Base-by-base conservation (phyloP, 225 moss, liverwort and hornwort genomes). In the Sphagnum tenellum region DNA sequence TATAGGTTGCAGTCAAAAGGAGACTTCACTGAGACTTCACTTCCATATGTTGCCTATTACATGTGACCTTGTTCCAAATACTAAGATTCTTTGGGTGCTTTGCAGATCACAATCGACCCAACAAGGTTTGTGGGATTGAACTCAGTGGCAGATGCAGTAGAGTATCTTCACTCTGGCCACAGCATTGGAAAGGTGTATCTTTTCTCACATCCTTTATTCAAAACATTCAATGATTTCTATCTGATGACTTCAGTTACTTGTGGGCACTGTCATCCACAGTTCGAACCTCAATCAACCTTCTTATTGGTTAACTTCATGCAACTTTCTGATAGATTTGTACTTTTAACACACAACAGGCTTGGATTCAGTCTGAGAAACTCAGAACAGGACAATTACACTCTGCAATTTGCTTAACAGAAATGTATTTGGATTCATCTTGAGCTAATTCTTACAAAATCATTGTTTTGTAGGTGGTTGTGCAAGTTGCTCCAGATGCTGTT, bases 101-200 rank as follows among this genome's bases (percentile, higher is more conserved):
- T 7, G 45, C 79, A 91, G 95, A 78, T 96, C 63, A 65, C 74
- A 11, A 83, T 98, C 9, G 98, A 98, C 68, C 86, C 89, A 11
- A 90, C 60, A 62, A 81, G 73, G 57, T 98, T 98, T 69, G 47
- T 82, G 66, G 96, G 96, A 62, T 57, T 92, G 5, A 75, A 92
- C 55, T 87, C 96, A 3, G 83, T 87, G 48, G 74, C 73, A 2
- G 87, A 89, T 75, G 98, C 98, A 50, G 93, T 98, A 72, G 93
- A 98, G 70, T 72, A 89, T 68, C 83, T 98, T 49, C 93, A 98
- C 59, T 89, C 93, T 0, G 98, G 90, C 5, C 87, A 79, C 47
- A 98, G 93, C 72, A 45, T 90, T 54, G 98, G 98, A 67, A 98
- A 98, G 93, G 98, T 98, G 29, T 61, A 2, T 61, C 44, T 9